Base-by-base conservation (phyloP, 2,329 filamentous ascomycete genomes). In the Pseudocercospora macadamiae region DNA sequence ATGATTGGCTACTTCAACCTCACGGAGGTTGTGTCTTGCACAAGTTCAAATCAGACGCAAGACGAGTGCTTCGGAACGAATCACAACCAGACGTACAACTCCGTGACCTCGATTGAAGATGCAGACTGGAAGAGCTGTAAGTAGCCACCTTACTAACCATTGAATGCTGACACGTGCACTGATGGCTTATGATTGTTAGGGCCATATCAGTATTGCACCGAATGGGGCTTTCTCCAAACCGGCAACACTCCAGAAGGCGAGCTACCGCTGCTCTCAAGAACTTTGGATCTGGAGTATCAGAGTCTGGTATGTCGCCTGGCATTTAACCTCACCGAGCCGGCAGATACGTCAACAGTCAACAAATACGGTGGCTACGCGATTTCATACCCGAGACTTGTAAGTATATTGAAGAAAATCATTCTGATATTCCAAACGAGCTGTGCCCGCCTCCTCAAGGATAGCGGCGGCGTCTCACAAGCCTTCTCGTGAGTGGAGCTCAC, bases 201-300 rank as follows among this genome's bases (percentile, higher is more conserved):
- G 45, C 45, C 45, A 10, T 49, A 49, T 49, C 48, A 86, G 68
- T 81, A 81, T 56, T 83, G 81, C 59, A 75, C 71, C 12, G 83
- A 85, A 81, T 95, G 89, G 90, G 91, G 90, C 8, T 95, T 85
- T 74, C 84, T 93, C 51, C 83, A 88, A 64, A 91, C 89, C 0
- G 90, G 91, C 48, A 87, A 86, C 23, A 86, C 87, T 0, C 90
- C 90, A 0, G 67, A 76, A 0, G 77, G 83, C 58, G 81, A 86
- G 54, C 81, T 88, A 1, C 87, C 91, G 0, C 74, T 96, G 4
- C 79, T 95, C 51, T 93, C 90, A 0, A 87, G 91, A 12, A 80
- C 86, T 3, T 79, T 91, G 32, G 83, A 87, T 61, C 67, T 91
- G 1, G 79, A 86, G 2, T 91, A 87, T 72, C 73, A 79, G 2